These are phyloP conservation scores for Urtica urens DNA, from an alignment of 306 rosid genomes.

Conservation along the genomic window DNA sequence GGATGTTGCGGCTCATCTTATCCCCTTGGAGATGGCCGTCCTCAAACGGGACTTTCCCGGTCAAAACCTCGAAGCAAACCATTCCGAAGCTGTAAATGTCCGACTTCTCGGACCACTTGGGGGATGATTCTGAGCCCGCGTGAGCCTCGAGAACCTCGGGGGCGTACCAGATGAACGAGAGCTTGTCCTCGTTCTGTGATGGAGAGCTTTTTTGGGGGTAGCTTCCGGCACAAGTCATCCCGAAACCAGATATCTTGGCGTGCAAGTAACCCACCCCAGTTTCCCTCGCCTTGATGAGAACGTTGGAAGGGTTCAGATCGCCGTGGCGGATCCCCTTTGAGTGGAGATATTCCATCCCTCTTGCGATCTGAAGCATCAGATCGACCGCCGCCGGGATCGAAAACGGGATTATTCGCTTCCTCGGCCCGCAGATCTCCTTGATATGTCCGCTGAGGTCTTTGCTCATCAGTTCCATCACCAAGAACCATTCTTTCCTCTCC, in stretches of 20 bases:
- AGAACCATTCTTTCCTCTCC: conserved; percentile 66
- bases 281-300: conserved; percentile 61
- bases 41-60: conserved; percentile 91
- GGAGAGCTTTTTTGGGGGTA: conserved; percentile 31
- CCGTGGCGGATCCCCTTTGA: conserved; percentile 63
- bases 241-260: conserved; percentile 67
- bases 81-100: conserved; percentile 89
- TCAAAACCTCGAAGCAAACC: conserved; percentile 87
- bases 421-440: conserved; percentile 53
- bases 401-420: conserved; percentile 53
- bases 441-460: conserved; percentile 45
- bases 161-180: conserved; percentile 65
- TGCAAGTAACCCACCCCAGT: conserved; percentile 15
- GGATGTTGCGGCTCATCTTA: conserved; percentile 75
- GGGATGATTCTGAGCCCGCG: conserved; percentile 18
- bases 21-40: conserved; percentile 89
- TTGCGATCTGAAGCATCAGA: conserved; percentile 87
- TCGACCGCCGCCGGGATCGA: conserved; percentile 65
- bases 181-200: conserved; percentile 46
- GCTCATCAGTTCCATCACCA: conserved; percentile 76
- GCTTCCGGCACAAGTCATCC: conserved; percentile 34
- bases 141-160: conserved; percentile 88
- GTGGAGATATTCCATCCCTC: conserved; percentile 83
- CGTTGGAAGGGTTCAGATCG: conserved; percentile 53
- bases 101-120: conserved; percentile 57